Percentiles rank a stretch among this genome's conserved stretches.
Conservation (phyloP, 768 basidiomycete genomes). For the Boletus barrowsii region DNA sequence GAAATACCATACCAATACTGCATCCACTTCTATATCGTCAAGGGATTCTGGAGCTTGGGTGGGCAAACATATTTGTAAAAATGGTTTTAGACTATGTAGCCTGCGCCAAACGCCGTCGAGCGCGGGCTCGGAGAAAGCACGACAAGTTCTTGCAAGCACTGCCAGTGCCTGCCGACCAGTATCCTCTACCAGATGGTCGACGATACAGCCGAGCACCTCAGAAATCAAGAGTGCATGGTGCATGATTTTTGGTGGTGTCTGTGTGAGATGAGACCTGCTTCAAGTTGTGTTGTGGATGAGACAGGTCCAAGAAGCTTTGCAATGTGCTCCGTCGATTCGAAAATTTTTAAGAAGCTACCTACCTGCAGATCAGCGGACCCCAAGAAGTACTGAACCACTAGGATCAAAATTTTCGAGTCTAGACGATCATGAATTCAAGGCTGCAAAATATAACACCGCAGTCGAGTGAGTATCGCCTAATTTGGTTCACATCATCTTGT, state of each 20-base stretch:
- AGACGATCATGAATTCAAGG: slow-evolving; percentile 44
- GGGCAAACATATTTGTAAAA: slow-evolving; percentile 4
- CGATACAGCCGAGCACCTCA: neutral
- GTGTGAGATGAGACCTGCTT: too few species aligned
- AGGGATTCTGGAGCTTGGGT: neutral
- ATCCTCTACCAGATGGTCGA: neutral
- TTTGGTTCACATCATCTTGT: too few species aligned
- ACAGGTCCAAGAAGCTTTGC: too few species aligned
- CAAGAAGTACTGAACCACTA: slow-evolving; percentile 19
- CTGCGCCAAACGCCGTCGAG: slow-evolving; percentile 14
- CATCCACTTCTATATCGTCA: neutral
- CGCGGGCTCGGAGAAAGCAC: slow-evolving; percentile 11
- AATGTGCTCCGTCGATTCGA: too few species aligned
- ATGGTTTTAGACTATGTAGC: slow-evolving; percentile 4
- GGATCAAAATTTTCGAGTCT: slow-evolving; percentile 28
- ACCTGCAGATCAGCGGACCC: too few species aligned
- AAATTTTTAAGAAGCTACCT: too few species aligned
- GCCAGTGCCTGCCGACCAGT: slow-evolving; percentile 1
- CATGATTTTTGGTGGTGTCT: neutral
- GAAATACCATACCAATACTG: neutral
- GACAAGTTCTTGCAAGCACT: slow-evolving; percentile 13
- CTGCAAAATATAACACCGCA: slow-evolving; percentile 52
- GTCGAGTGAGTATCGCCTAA: neutral
- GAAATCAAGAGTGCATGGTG: neutral
- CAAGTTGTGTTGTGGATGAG: too few species aligned